Evolutionary conservation across 2,329 filamentous ascomycete genomes (phyloP).

Genomic region (Cytospora schulzeri): DNA sequence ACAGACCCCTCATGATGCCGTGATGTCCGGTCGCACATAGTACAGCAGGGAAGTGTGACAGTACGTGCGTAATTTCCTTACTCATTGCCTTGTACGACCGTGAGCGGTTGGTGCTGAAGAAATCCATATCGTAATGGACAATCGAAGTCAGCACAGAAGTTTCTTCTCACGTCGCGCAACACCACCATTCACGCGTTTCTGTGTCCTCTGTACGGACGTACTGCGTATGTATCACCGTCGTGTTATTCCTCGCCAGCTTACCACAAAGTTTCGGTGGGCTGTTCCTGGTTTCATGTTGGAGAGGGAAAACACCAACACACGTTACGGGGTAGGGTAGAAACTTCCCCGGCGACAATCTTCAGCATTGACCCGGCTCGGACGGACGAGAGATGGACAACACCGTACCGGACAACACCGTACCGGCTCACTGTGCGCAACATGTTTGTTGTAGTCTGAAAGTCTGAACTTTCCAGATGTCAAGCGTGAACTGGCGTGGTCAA

Average conservation of each 20-base stretch:
- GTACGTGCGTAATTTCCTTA: background rate
- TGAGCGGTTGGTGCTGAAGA: background rate
- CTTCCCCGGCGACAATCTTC: slow-evolving; percentile 1
- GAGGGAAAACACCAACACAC: slow-evolving; percentile 4
- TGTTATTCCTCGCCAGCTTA: slow-evolving; percentile 4
- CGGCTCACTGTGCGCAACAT: background rate
- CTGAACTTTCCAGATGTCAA: background rate
- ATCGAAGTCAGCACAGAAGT: background rate
- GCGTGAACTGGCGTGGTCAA: no score
- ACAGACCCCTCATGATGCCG: background rate
- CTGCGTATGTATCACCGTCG: slow-evolving; percentile 5
- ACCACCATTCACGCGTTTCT: slow-evolving; percentile 1
- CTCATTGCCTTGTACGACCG: background rate
- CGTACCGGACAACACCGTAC: background rate
- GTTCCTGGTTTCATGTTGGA: slow-evolving; percentile 15
- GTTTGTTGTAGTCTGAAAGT: background rate
- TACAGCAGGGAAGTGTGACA: background rate
- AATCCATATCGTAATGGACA: background rate
- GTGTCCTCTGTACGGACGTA: background rate
- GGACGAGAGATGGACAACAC: background rate
- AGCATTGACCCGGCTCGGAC: slow-evolving; percentile 9
- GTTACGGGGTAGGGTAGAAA: background rate
- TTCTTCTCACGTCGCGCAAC: slow-evolving; percentile 7
- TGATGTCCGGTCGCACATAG: background rate
- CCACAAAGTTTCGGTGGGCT: background rate